Conservation (phyloP, 2,329 filamentous ascomycete species). For the Penicillium rolfsii region DNA sequence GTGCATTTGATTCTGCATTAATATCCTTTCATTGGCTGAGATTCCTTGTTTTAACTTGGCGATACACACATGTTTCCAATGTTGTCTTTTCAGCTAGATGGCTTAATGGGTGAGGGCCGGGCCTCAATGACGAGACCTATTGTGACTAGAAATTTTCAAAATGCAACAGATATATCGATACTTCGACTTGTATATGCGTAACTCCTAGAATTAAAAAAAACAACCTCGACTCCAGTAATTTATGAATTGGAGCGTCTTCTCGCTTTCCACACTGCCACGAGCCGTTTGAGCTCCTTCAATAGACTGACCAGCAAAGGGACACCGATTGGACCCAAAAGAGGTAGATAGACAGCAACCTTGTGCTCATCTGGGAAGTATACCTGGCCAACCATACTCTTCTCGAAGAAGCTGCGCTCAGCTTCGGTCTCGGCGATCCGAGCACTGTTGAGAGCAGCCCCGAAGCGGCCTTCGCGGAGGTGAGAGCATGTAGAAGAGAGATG, state of each 20-base stretch:
- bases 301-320: constrained; percentile 85
- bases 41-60: constrained; percentile 1
- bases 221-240: background rate
- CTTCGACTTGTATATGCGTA: background rate
- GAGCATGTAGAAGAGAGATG: constrained; percentile 79
- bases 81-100: background rate
- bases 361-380: constrained; percentile 99
- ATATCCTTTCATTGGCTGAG: background rate
- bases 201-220: background rate
- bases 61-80: background rate
- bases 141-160: background rate
- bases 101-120: background rate
- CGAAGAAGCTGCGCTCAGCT: constrained; percentile 93
- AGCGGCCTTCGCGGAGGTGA: constrained; percentile 64
- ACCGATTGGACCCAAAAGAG: constrained; percentile 84
- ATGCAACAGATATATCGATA: background rate
- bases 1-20: background rate
- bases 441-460: constrained; percentile 71
- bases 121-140: background rate
- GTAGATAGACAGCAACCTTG: constrained; percentile 94
- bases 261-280: constrained; percentile 39
- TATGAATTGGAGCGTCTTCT: constrained; percentile 21
- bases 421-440: constrained; percentile 84
- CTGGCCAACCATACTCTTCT: constrained; percentile 98
- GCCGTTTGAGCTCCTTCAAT: constrained; percentile 74